Base-by-base conservation (phyloP, 768 basidiomycete genomes). In the Boletus subparvulus region DNA sequence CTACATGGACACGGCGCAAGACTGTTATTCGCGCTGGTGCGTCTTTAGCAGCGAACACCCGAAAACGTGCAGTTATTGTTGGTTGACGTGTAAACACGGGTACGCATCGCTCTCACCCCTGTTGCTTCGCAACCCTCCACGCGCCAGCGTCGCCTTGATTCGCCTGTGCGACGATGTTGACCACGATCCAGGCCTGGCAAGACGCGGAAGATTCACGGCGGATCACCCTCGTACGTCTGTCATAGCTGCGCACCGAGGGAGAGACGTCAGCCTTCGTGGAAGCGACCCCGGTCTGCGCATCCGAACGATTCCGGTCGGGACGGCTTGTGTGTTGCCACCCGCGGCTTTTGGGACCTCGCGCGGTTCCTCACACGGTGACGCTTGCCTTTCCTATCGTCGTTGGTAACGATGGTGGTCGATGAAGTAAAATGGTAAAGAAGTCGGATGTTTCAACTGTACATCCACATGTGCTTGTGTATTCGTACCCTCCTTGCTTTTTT, bases 1-100 rank as follows among this genome's bases (percentile, higher is more conserved):
- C 26, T 71, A 72, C 52, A 72, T 70, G 65, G 70, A 70, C 47
- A 59, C 66, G 2, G 66, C 69, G 0, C 69, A 71, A 54, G 69
- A 71, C 14, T 71, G 69, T 21, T 71, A 65, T 41, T 72, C 70
- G 21, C 69, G 68, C 26, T 51, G 60, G 52, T 71, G 69, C 35
- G 24, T 65, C 21, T 69, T 63, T n/a, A 71, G 70, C 61, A 66
- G 59, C 28, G 69, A 71, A 40, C 69, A 71, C 30, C 58, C 69
- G 0, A 64, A 54, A 19, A 21, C 44, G 7, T 71, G 69, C 43
- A 58, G 43, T 37, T 60, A 60, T 41, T 71, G 69, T 28, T 60
- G 68, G 68, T 40, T 68, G 40, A 71, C 69, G 19, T 71, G 69
- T 8, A 72, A 62, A 52, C 70, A 63, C 16, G 59, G 26, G 69